Evolutionary conservation across 2,329 filamentous ascomycete species (phyloP).

Genomic region (Epichloe baconii): DNA sequence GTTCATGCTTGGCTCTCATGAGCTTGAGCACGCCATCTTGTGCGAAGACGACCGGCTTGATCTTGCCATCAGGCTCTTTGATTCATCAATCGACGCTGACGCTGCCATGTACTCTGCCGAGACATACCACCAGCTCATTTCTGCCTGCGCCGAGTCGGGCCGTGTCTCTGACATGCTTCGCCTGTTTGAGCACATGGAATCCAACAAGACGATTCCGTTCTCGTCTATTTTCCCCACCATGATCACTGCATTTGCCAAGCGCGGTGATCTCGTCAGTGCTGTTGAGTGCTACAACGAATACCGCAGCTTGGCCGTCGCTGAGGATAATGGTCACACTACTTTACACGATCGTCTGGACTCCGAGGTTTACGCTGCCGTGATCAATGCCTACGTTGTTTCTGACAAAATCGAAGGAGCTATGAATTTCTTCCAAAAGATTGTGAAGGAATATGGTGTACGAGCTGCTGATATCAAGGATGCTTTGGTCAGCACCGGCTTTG

Average conservation of each 20-base stretch:
- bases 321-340: slow-evolving; percentile 60
- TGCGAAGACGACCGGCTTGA: slow-evolving; percentile 77
- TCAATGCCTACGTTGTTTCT: slow-evolving; percentile 76
- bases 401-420: slow-evolving; percentile 70
- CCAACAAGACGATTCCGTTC: slow-evolving; percentile 57
- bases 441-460: slow-evolving; percentile 45
- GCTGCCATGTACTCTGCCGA: slow-evolving; percentile 60
- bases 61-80: slow-evolving; percentile 75
- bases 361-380: slow-evolving; percentile 79
- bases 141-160: slow-evolving; percentile 72
- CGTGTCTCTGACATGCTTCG: slow-evolving; percentile 80
- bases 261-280: slow-evolving; percentile 71
- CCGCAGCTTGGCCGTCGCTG: slow-evolving; percentile 70
- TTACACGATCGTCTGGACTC: slow-evolving; percentile 64
- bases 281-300: slow-evolving; percentile 96
- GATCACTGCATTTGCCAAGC: slow-evolving; percentile 83
- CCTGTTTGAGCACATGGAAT: slow-evolving; percentile 85
- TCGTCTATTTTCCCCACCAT: slow-evolving; percentile 80
- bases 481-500: slow-evolving; percentile 60
- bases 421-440: slow-evolving; percentile 74
- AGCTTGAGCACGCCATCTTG: slow-evolving; percentile 76
- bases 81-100: slow-evolving; percentile 54
- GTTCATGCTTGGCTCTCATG: slow-evolving; percentile 80
- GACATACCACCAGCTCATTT: slow-evolving; percentile 75
- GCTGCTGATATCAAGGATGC: slow-evolving; percentile 54